Base-by-base conservation (phyloP, 495 filamentous ascomycete species). In the Aspergillus biplanus region DNA sequence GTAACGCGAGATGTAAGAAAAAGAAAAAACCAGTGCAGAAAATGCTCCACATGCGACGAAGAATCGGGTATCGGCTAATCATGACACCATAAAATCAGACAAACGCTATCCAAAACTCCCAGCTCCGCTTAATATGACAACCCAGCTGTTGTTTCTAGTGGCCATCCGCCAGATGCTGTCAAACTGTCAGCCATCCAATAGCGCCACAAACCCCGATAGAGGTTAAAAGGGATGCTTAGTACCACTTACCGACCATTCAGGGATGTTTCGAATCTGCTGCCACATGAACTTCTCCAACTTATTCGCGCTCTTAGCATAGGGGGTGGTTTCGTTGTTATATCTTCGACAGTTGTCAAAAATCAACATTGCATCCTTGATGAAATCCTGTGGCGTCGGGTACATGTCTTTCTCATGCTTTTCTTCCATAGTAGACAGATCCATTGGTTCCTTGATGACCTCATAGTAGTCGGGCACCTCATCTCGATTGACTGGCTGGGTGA, bases 401-500 rank as follows among this genome's bases (percentile, higher is more conserved):
- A 90, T 86, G 74, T 99, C 96, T 52, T 92, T 92, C 68, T 98
- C 94, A 56, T 96, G 89, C 76, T 96, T 96, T 63, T 87, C 86
- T 73, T 99, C 95, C 96, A 99, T 98, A 9, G 94, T 97, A 33
- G 84, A 87, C 46, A 99, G 80, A 73, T 99, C 95, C 95, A 99
- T 99, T 12, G 95, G 96, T 75, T 97, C 92, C 73, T 92, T 90
- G 80, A 99, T 98, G 44, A 98, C 94, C 65, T 96, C 92, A 80
- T 98, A 99, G 79, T 99, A 99, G 71, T 99, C 96, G 1, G 89
- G 86, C 0, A 99, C 95, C 65, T 98, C 95, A 62, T 99, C 95
- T 62, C 89, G 87, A 67, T 96, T 97, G 61, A 99, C 95, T 5
- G 95, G 95, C 52, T 92, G 86, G 7, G 93, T 85, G 80, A 99